Base-by-base conservation (phyloP, 768 basidiomycete species). In the Russula sp. region DNA sequence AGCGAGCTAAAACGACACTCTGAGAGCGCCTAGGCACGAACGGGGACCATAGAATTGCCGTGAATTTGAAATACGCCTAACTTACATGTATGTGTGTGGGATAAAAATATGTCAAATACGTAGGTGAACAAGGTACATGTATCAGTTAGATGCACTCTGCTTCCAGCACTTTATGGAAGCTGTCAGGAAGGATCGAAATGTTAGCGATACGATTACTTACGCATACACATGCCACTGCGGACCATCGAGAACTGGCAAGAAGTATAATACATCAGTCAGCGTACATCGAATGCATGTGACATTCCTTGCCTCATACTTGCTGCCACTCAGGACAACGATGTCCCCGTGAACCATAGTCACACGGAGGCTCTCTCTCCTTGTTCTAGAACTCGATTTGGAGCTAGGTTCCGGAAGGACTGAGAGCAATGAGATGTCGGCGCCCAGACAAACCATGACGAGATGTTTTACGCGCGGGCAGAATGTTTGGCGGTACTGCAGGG, bases 321-420 rank as follows among this genome's bases (percentile, higher is more conserved):
- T 10, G 18, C 61, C 60, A 11, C 52, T 54, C 35, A 67, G n/a
- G 6, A 66, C 47, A 13, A 59, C 55, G 27, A 62, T 55, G 40
- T 67, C 66, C 4, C 66, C 66, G 16, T 67, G 66, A 35, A 66
- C 55, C 53, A 68, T 62, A 50, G 67, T 62, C 16, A 68, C 67
- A 16, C 57, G 59, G n/a, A 68, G 61, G n/a, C 52, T 53, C 44
- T 67, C 66, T 18, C 47, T 58, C 31, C 44, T 62, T 44, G 9
- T 20, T 49, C 53, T 62, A 1, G 45, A 37, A 31, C 27, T 34
- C 9, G 22, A 40, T 42, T 13, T 57, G 34, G 6, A 42, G 39
- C 9, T 42, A 27, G 64, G 22, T 4, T 35, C 42, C 31, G 54
- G 16, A 2, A 22, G 34, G 50, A 48, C 14, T 2, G 58, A 62